These are phyloP conservation scores for Sporothrix globosa DNA, from an alignment of 2,329 filamentous ascomycete genomes.

Conservation along the genomic window DNA sequence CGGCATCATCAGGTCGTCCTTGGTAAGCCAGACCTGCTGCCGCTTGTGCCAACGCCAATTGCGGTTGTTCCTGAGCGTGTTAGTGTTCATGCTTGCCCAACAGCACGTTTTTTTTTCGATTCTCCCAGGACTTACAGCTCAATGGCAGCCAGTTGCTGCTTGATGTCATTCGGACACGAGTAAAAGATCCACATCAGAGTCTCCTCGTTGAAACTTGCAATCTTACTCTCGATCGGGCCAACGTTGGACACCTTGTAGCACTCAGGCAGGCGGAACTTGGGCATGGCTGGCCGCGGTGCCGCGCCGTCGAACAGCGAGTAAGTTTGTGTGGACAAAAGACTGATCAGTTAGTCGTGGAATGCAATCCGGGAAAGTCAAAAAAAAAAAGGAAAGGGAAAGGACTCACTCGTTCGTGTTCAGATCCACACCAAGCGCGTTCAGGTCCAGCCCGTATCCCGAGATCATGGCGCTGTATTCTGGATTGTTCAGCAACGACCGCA, in stretches of 20 bases:
- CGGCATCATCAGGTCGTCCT: conserved; percentile 67
- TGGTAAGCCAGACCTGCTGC: conserved; percentile 67
- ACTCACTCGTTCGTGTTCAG: conserved; percentile 61
- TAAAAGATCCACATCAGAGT: conserved; percentile 72
- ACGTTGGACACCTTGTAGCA: conserved; percentile 70
- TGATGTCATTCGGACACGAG: conserved; percentile 64
- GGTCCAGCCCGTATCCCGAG: conserved; percentile 63
- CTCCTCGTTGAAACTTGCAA: conserved; percentile 69
- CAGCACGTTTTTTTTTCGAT: not conserved
- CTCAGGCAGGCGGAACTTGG: conserved; percentile 63
- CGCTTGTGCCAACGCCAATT: conserved; percentile 73
- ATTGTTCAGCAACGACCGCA: conserved; percentile 65
- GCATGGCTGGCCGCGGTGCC: conserved; percentile 61
- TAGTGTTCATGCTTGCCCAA: not conserved
- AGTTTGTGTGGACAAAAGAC: conserved; percentile 60
- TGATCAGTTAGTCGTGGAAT: conserved; percentile 39
- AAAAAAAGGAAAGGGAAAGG: not conserved
- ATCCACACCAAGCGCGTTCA: conserved; percentile 60
- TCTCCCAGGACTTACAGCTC: conserved; percentile 58
- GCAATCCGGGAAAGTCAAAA: not conserved
- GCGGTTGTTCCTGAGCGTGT: conserved; percentile 56
- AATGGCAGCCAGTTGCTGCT: conserved; percentile 65
- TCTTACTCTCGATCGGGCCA: conserved; percentile 66
- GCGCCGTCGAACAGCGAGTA: conserved; percentile 65
- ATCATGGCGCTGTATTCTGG: conserved; percentile 65